phyloP scores from a whole-genome alignment of 306 rosid genomes.

The Fagus crenata region DNA sequence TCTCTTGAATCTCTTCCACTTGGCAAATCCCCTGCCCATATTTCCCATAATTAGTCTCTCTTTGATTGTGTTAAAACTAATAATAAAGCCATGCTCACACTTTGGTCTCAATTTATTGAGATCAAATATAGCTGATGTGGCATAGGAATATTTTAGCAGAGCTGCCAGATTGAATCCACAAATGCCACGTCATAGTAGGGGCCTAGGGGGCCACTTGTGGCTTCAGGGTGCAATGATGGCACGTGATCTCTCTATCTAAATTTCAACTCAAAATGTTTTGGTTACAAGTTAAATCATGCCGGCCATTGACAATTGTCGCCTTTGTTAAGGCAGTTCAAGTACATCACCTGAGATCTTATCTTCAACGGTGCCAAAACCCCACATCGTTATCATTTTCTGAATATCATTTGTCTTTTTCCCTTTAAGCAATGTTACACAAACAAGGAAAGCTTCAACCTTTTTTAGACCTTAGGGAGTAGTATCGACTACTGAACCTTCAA shows the following conservation, averaged over 20 bases:
- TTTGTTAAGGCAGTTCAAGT: conserved; percentile 41
- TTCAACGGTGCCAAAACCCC: conserved; percentile 37
- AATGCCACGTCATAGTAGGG: conserved; percentile 24
- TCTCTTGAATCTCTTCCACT: conserved; percentile 77
- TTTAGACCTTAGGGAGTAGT: conserved; percentile 4
- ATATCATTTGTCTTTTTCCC: not conserved
- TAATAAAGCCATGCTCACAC: not conserved
- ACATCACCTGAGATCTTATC: conserved; percentile 50
- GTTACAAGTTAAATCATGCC: conserved; percentile 48
- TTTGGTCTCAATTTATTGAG: not conserved
- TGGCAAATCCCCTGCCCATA: conserved; percentile 52
- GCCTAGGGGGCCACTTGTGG: conserved; percentile 51
- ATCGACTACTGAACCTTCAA: conserved; percentile 8
- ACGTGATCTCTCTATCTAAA: conserved; percentile 41
- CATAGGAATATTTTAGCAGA: not conserved
- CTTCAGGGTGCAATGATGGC: conserved; percentile 29
- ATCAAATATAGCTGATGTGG: not conserved
- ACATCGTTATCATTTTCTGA: conserved; percentile 34
- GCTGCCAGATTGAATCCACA: conserved; percentile 16
- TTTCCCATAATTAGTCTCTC: conserved; percentile 22
- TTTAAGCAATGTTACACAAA: not conserved
- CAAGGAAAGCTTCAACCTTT: not conserved
- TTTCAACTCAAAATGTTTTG: conserved; percentile 39
- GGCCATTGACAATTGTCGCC: conserved; percentile 47
- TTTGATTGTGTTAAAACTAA: not conserved